Percentiles rank a stretch among this genome's conserved stretches.
Conservation (phyloP, 169 alveolate genomes). For the Miamiensis avidus region DNA sequence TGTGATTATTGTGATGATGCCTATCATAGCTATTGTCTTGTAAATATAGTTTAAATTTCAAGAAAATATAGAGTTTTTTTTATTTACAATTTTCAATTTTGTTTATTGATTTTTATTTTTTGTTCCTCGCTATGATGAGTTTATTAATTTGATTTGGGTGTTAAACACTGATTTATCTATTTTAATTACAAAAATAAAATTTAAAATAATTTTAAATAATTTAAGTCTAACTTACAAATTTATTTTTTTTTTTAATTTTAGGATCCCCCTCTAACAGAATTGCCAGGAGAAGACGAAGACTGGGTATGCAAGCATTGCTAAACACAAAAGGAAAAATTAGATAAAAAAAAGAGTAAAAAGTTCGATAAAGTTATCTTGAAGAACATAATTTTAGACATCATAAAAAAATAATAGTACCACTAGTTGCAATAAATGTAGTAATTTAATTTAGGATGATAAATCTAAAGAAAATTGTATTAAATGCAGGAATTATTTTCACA, state of each 20-base stretch:
- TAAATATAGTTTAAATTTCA: conserved; percentile 8
- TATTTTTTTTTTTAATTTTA: no score
- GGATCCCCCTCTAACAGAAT: conserved; percentile 19
- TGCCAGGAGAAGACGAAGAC: conserved; percentile 22
- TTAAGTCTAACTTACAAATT: no score
- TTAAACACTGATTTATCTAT: no score
- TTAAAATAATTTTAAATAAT: no score
- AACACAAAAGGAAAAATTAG: conserved; percentile 8
- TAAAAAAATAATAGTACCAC: background rate
- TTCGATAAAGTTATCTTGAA: background rate
- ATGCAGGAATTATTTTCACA: conserved; percentile 14
- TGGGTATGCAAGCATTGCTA: conserved; percentile 2
- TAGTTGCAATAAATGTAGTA: background rate
- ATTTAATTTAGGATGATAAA: conserved; percentile 13
- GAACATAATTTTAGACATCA: background rate
- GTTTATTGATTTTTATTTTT: no score
- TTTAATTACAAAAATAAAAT: no score
- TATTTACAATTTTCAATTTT: background rate
- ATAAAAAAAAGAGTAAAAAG: conserved; percentile 6
- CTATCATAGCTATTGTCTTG: conserved; percentile 30
- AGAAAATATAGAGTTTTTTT: background rate
- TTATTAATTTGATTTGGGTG: no score
- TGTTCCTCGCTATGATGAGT: background rate
- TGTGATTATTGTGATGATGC: conserved; percentile 43
- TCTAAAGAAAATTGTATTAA: conserved; percentile 12